phyloP scores from a whole-genome alignment of 1,284 basidiomycete genomes.

The Tilletia caries region DNA sequence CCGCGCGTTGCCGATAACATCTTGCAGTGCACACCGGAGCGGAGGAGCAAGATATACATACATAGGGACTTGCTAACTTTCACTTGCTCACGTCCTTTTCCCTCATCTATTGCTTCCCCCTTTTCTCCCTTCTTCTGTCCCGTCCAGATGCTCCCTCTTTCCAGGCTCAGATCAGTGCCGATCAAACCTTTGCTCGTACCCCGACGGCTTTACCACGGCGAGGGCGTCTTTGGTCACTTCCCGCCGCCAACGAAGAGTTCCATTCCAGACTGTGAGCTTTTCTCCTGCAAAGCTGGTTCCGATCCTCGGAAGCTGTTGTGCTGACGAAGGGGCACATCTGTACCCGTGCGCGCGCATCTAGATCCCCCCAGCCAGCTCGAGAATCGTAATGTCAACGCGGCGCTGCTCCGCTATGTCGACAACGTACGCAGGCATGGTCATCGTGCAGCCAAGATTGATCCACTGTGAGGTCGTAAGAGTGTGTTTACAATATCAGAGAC shows the following conservation, averaged over 20 bases:
- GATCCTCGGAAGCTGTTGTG: too few relatives aligned
- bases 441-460: slow-evolving; percentile 76
- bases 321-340: background rate
- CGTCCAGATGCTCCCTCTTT: too few relatives aligned
- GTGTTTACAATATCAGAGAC: slow-evolving; percentile 35
- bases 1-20: too few relatives aligned
- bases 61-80: too few relatives aligned
- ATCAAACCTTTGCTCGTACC: too few relatives aligned
- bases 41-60: too few relatives aligned
- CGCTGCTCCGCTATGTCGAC: slow-evolving; percentile 80
- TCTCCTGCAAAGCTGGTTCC: background rate
- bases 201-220: slow-evolving; percentile 6
- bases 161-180: too few relatives aligned
- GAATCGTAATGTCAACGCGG: slow-evolving; percentile 72
- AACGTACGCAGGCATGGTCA: slow-evolving; percentile 61
- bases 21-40: too few relatives aligned
- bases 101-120: too few relatives aligned
- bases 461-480: slow-evolving; percentile 75
- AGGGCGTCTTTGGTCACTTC: slow-evolving; percentile 12
- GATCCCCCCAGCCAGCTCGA: slow-evolving; percentile 64
- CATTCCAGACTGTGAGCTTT: slow-evolving; percentile 19
- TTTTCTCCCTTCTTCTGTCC: too few relatives aligned
- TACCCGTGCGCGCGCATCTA: background rate
- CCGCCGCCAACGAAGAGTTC: slow-evolving; percentile 6
- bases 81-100: too few relatives aligned